Evolutionary conservation across 495 filamentous ascomycete species (phyloP).

Genomic region (Podospora fimiseda): DNA sequence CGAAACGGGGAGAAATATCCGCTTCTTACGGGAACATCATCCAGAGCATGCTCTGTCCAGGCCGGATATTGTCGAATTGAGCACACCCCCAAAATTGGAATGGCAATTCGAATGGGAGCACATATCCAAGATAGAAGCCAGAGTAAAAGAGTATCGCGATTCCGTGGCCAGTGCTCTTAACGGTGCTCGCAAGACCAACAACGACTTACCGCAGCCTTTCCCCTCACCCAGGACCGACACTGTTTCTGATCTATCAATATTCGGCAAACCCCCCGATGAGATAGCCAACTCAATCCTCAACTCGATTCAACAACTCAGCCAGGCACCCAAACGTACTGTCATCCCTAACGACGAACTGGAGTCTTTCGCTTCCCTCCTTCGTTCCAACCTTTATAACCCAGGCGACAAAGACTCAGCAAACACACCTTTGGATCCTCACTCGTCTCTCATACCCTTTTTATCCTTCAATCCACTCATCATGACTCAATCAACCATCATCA

Average conservation of each 20-base stretch:
- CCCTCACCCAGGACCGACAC: conserved; percentile 25
- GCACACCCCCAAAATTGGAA: conserved; percentile 51
- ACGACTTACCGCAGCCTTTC: background rate
- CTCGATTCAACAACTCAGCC: background rate
- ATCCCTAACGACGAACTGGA: conserved; percentile 23
- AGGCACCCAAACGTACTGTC: background rate
- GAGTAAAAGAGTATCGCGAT: conserved; percentile 57
- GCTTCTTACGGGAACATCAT: conserved; percentile 64
- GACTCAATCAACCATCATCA: conserved; percentile 69
- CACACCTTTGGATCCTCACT: conserved; percentile 56
- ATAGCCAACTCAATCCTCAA: background rate
- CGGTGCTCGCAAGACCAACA: background rate
- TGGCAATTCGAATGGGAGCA: conserved; percentile 75
- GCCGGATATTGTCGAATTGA: conserved; percentile 36
- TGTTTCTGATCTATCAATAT: background rate
- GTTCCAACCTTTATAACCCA: background rate
- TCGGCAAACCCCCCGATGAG: background rate
- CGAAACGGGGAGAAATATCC: conserved; percentile 71
- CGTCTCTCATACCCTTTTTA: conserved; percentile 62
- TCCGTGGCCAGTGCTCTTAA: conserved; percentile 40
- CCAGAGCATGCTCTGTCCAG: conserved; percentile 69
- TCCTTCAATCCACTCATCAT: conserved; percentile 69
- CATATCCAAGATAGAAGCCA: conserved; percentile 55
- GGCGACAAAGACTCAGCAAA: background rate
- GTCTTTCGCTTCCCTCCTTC: conserved; percentile 4